These are phyloP conservation scores for Coemansia asiatica DNA, from an alignment of 192 early-diverging fungal species.

Conservation along the genomic window DNA sequence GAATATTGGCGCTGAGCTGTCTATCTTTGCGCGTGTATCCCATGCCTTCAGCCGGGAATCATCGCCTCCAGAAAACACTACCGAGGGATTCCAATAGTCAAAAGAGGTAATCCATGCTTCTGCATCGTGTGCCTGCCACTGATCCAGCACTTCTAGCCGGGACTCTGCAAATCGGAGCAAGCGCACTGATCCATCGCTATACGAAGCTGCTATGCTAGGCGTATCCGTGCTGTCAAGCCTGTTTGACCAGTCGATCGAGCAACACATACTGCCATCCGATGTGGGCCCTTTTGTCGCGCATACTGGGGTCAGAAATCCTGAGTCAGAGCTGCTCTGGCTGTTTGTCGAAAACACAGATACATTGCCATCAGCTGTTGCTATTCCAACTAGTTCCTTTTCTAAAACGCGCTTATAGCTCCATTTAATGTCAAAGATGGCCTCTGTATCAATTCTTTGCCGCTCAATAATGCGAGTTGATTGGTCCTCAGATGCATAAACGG, in stretches of 20 bases:
- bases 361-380: slow-evolving; percentile 63
- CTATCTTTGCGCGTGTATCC: slow-evolving; percentile 69
- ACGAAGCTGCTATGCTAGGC: slow-evolving; percentile 63
- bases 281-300: slow-evolving; percentile 44
- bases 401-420: slow-evolving; percentile 61
- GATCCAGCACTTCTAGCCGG: slow-evolving; percentile 28
- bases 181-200: slow-evolving; percentile 73
- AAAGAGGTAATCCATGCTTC: slow-evolving; percentile 96
- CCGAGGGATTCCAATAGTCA: slow-evolving; percentile 72
- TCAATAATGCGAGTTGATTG: slow-evolving; percentile 33
- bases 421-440: slow-evolving; percentile 73
- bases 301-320: slow-evolving; percentile 30
- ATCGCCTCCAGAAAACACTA: slow-evolving; percentile 80
- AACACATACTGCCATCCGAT: slow-evolving; percentile 63
- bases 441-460: slow-evolving; percentile 60
- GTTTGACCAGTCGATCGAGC: slow-evolving; percentile 91
- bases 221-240: slow-evolving; percentile 20
- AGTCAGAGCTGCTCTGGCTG: slow-evolving; percentile 28
- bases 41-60: slow-evolving; percentile 85
- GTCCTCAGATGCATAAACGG: slow-evolving; percentile 18
- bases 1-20: slow-evolving; percentile 53
- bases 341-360: slow-evolving; percentile 57
- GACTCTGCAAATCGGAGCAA: slow-evolving; percentile 57
- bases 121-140: slow-evolving; percentile 82
- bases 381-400: slow-evolving; percentile 57